Percentiles rank a stretch among this genome's conserved stretches.
phyloP scores from a whole-genome alignment of 495 filamentous ascomycete genomes.

The Talaromyces thailandensis region DNA sequence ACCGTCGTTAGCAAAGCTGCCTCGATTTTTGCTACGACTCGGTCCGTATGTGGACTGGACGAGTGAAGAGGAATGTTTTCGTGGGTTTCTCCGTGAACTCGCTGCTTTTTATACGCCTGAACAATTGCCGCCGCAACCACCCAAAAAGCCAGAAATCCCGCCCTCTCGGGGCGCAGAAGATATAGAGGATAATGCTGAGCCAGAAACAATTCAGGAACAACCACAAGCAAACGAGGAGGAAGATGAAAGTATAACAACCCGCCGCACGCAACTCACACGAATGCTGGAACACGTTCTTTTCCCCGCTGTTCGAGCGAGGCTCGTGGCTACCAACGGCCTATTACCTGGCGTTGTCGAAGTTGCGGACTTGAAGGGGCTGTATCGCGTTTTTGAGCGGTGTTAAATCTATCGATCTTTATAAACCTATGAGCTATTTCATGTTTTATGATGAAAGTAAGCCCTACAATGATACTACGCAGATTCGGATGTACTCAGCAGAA shows the following conservation, averaged over 20 bases:
- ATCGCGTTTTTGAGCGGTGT: conserved; percentile 95
- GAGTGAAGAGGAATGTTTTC: conserved; percentile 78
- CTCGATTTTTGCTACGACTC: conserved; percentile 76
- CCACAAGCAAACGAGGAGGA: conserved; percentile 17
- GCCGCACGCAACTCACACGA: conserved; percentile 55
- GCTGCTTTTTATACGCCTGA: conserved; percentile 90
- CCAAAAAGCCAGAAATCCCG: not conserved
- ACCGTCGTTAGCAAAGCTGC: conserved; percentile 77
- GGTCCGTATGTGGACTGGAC: conserved; percentile 87
- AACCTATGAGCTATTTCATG: not conserved
- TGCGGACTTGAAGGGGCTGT: conserved; percentile 89
- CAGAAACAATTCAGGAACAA: conserved; percentile 3
- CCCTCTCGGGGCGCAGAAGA: conserved; percentile 6
- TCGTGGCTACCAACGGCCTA: conserved; percentile 76
- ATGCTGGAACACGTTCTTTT: conserved; percentile 82
- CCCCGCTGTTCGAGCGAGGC: conserved; percentile 70
- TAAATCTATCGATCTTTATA: conserved; percentile 32
- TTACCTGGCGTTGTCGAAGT: conserved; percentile 79
- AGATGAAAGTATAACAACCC: conserved; percentile 20
- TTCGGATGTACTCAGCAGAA: not conserved
- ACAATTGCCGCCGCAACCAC: conserved; percentile 53
- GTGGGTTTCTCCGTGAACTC: conserved; percentile 76
- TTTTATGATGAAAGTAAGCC: not conserved
- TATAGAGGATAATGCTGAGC: conserved; percentile 8
- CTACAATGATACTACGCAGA: not conserved